Conservation (phyloP, 768 basidiomycete genomes). For the Naematelia aurantialba region DNA sequence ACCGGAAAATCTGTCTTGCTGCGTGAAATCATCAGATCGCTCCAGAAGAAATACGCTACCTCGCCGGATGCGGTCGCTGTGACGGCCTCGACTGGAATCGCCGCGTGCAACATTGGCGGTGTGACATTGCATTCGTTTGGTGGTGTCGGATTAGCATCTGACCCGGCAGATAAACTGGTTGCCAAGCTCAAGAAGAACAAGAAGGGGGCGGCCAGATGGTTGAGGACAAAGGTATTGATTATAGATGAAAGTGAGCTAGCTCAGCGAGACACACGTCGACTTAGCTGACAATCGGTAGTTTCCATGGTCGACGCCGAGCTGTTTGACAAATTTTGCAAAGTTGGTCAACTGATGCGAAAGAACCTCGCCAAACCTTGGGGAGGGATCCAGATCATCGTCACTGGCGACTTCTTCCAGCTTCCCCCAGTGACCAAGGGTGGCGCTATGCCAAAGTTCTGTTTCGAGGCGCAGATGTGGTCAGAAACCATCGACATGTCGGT, state of each 20-base stretch:
- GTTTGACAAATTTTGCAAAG: slow-evolving; percentile 79
- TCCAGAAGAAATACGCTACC: slow-evolving; percentile 60
- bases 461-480: slow-evolving; percentile 78
- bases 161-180: slow-evolving; percentile 61
- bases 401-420: slow-evolving; percentile 97
- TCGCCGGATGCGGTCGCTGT: slow-evolving; percentile 75
- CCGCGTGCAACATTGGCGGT: slow-evolving; percentile 96
- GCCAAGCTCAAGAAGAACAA: slow-evolving; percentile 72
- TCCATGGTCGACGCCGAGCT: slow-evolving; percentile 86
- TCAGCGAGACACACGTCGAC: background rate
- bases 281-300: slow-evolving; percentile 57
- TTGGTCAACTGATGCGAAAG: slow-evolving; percentile 65
- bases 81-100: slow-evolving; percentile 94
- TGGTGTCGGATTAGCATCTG: slow-evolving; percentile 83
- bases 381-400: slow-evolving; percentile 89
- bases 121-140: slow-evolving; percentile 92
- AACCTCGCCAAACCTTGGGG: slow-evolving; percentile 70
- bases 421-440: slow-evolving; percentile 76
- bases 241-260: slow-evolving; percentile 72
- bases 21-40: slow-evolving; percentile 76
- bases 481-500: slow-evolving; percentile 72
- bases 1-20: slow-evolving; percentile 95
- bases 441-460: slow-evolving; percentile 74
- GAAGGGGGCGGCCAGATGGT: slow-evolving; percentile 77
- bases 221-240: slow-evolving; percentile 76